Evolutionary conservation across 495 filamentous ascomycete genomes (phyloP).

Genomic region (Talaromyces ruber): DNA sequence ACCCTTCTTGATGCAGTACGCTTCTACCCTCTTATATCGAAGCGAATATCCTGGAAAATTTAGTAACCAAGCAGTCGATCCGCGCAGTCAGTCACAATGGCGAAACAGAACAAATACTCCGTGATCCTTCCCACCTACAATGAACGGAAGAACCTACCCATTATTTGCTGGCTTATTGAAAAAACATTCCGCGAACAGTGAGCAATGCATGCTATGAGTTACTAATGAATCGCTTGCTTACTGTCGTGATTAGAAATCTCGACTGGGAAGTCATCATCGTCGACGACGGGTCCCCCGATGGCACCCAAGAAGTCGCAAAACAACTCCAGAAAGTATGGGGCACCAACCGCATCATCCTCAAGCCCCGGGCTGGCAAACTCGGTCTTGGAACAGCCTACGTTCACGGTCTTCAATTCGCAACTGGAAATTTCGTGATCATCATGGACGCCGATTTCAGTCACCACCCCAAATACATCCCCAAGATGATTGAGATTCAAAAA

Average conservation of each 20-base stretch:
- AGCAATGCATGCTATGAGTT: background rate
- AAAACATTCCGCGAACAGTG: slow-evolving; percentile 76
- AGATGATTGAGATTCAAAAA: slow-evolving; percentile 73
- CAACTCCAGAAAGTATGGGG: slow-evolving; percentile 82
- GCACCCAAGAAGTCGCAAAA: slow-evolving; percentile 79
- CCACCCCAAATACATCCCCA: slow-evolving; percentile 91
- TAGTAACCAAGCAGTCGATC: background rate
- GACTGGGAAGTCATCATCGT: slow-evolving; percentile 97
- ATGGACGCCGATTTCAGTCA: slow-evolving; percentile 99
- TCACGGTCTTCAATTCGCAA: slow-evolving; percentile 79
- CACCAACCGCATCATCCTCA: slow-evolving; percentile 66
- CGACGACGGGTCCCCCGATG: slow-evolving; percentile 95
- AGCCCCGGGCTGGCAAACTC: slow-evolving; percentile 85
- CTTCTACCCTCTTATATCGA: background rate
- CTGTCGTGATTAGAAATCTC: slow-evolving; percentile 55
- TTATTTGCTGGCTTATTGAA: slow-evolving; percentile 89
- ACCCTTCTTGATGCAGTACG: background rate
- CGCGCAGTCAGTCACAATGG: slow-evolving; percentile 21
- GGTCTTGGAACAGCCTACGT: slow-evolving; percentile 96
- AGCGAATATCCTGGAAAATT: background rate
- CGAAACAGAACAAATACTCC: slow-evolving; percentile 71
- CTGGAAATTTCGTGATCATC: slow-evolving; percentile 94
- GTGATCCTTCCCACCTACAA: slow-evolving; percentile 98
- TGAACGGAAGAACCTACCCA: slow-evolving; percentile 92
- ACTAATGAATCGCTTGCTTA: background rate